These are phyloP conservation scores for Neofusicoccum cordaticola DNA, from an alignment of 2,329 filamentous ascomycete species.

Conservation along the genomic window DNA sequence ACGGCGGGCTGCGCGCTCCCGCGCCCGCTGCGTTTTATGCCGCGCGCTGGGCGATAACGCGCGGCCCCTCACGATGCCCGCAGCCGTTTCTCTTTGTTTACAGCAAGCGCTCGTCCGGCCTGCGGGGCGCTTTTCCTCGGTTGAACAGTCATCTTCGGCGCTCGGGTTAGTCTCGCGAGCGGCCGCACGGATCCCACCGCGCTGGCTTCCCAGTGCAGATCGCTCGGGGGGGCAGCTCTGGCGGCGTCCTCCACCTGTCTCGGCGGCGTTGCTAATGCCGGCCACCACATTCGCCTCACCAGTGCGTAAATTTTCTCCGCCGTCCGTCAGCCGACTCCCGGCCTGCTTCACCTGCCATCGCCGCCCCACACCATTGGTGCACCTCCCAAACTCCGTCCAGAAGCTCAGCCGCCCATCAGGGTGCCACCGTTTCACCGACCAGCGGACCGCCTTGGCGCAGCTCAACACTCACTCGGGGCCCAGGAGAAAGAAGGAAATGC, in stretches of 20 bases:
- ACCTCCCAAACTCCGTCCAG: not conserved
- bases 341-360: not conserved
- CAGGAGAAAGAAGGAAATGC: not conserved
- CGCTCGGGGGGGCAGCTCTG: not conserved
- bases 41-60: not conserved
- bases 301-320: not conserved
- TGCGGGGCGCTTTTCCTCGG: constrained; percentile 9
- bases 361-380: not conserved
- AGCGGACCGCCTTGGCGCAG: constrained; percentile 1
- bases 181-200: not conserved
- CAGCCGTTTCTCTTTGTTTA: not conserved
- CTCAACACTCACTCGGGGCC: not conserved
- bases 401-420: not conserved
- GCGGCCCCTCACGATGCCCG: not conserved
- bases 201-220: constrained; percentile 2
- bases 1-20: not conserved
- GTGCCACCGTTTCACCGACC: not conserved
- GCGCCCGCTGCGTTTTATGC: not conserved
- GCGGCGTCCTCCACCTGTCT: not conserved
- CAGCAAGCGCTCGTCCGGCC: constrained; percentile 1
- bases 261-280: not conserved
- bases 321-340: not conserved
- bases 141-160: not conserved
- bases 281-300: constrained; percentile 3
- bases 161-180: constrained; percentile 3